These are phyloP conservation scores for Coprinopsis strossmayeri DNA, from an alignment of 768 basidiomycete genomes.

Conservation along the genomic window DNA sequence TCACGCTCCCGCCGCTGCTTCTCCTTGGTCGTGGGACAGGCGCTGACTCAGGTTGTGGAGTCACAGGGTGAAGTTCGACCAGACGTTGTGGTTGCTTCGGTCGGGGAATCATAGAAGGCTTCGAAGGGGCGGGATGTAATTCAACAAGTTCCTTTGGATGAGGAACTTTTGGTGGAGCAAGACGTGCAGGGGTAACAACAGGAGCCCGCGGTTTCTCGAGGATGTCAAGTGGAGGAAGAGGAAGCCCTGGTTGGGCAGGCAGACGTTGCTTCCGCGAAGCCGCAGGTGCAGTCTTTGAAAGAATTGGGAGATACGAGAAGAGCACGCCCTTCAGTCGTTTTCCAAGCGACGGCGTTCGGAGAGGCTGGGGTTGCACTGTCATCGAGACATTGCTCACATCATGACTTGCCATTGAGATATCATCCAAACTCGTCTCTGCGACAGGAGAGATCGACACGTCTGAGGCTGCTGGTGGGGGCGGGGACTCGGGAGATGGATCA, in stretches of 20 bases:
- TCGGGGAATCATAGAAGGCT: conserved; percentile 38
- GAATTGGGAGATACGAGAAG: conserved; percentile 53
- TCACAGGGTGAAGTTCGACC: conserved; percentile 47
- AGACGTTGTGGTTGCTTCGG: conserved; percentile 33
- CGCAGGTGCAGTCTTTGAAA: conserved; percentile 31
- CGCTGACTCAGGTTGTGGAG: conserved; percentile 22
- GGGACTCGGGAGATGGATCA: neutral
- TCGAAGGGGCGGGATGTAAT: conserved; percentile 48
- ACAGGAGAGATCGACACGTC: neutral
- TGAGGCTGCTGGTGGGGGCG: neutral
- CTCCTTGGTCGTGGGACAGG: conserved; percentile 32
- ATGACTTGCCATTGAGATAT: neutral
- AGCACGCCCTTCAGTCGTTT: conserved; percentile 50
- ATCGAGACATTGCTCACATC: neutral
- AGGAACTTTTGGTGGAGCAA: conserved; percentile 33
- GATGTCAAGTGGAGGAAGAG: conserved; percentile 49
- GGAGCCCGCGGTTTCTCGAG: conserved; percentile 46
- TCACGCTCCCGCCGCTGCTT: conserved; percentile 67
- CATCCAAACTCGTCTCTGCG: neutral
- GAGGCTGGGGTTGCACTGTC: neutral
- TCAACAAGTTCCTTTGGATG: conserved; percentile 63
- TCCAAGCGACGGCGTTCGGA: conserved; percentile 30
- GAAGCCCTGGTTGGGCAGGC: conserved; percentile 34
- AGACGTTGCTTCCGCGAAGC: conserved; percentile 15
- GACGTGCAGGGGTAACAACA: conserved; percentile 52